Evolutionary conservation across 768 basidiomycete genomes (phyloP).

Genomic region (Suillus discolor): DNA sequence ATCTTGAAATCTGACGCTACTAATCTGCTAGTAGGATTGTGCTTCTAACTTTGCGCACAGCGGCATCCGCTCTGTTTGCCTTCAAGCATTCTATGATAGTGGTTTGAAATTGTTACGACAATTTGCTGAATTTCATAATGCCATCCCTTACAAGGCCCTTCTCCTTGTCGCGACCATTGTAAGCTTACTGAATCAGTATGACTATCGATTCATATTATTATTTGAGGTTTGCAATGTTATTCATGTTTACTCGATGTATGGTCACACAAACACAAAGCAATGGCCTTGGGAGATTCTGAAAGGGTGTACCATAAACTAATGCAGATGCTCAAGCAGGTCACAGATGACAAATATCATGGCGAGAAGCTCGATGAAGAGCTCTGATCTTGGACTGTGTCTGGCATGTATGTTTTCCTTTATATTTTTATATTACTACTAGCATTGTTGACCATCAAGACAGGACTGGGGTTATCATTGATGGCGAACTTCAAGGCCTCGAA

Average conservation of each 20-base stretch:
- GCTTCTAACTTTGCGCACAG: not conserved
- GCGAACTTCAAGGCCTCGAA: not conserved
- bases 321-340: not conserved
- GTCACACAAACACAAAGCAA: not conserved
- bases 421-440: not conserved
- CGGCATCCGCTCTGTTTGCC: not conserved
- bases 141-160: not conserved
- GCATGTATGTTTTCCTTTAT: not conserved
- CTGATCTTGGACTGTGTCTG: not conserved
- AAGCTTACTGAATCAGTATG: not conserved
- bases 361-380: not conserved
- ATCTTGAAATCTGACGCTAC: too few relatives aligned
- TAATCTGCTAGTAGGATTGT: too few relatives aligned
- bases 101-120: not conserved
- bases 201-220: not conserved
- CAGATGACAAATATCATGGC: not conserved
- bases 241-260: not conserved
- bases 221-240: not conserved
- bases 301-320: not conserved
- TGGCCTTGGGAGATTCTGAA: not conserved
- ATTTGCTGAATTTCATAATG: not conserved
- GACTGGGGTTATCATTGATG: not conserved
- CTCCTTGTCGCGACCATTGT: not conserved
- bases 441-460: not conserved
- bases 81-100: not conserved